Conservation (phyloP, 768 basidiomycete species). For the Lactifluus piperatus region DNA sequence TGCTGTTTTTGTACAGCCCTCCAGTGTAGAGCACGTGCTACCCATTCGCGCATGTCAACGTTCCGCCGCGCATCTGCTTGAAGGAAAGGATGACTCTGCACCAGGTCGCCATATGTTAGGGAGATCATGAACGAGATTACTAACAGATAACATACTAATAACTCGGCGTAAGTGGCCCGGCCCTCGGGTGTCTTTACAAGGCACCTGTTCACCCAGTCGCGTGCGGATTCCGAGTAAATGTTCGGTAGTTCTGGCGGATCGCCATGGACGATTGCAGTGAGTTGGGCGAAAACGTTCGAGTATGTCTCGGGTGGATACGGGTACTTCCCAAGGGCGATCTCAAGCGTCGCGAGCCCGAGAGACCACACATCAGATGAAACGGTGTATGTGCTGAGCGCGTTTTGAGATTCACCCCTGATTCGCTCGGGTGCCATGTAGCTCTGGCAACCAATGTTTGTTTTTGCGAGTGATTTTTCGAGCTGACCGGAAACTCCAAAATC, state of each 20-base stretch:
- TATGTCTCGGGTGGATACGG: constrained; percentile 98
- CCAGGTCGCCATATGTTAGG: background rate
- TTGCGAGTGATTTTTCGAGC: constrained; percentile 90
- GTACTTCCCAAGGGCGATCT: constrained; percentile 83
- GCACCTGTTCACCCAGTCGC: constrained; percentile 77
- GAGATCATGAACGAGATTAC: background rate
- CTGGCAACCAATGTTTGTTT: constrained; percentile 98
- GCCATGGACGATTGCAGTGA: constrained; percentile 94
- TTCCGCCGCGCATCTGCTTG: constrained; percentile 44
- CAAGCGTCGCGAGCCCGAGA: constrained; percentile 87
- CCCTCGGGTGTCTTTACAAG: constrained; percentile 71
- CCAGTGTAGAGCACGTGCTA: constrained; percentile 38
- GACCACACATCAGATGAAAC: constrained; percentile 99
- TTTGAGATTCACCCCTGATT: constrained; percentile 89
- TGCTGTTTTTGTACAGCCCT: constrained; percentile 21
- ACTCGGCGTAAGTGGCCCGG: constrained; percentile 74
- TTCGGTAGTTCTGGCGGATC: constrained; percentile 83
- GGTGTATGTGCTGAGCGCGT: constrained; percentile 82
- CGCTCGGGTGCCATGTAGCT: constrained; percentile 99
- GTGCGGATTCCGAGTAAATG: constrained; percentile 55
- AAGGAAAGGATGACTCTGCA: constrained; percentile 74
- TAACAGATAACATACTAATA: constrained; percentile 41
- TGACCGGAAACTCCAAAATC: constrained; percentile 99
- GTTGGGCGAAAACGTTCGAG: constrained; percentile 92
- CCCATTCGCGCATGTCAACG: constrained; percentile 86